Evolutionary conservation across 768 basidiomycete genomes (phyloP), one percentile per base, ranked within the genome.

Genomic region (Suillus spraguei): DNA sequence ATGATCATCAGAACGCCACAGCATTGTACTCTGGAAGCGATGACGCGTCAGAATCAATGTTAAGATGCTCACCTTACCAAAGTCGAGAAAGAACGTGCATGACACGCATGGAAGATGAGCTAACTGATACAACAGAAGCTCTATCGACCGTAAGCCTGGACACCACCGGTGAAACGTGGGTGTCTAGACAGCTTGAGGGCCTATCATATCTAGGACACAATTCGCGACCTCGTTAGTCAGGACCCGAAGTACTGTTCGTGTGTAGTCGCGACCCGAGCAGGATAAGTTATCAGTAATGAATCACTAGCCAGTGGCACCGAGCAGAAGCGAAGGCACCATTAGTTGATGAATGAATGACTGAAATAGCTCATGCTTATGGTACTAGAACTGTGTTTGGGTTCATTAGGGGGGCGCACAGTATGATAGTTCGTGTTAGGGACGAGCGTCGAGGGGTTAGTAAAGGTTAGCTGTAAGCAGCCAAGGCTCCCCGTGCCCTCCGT

Each of bases 171-270:
- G 17, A 13, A 56, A 56, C 55, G 55, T 56, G 55, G 35, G 54
- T 39, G 16, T 20, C 11, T 22, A 5, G n/a, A 22, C 44, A 46
- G 6, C 28, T 28, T 11, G 13, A 38, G 22, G 14, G 16, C 38
- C 8, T 24, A 7, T 24, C 13, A 55, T 39, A 58, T 58, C 55
- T 20, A 39, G 55, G 55, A 17, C 24, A 32, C 56, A 58, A 32
- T 58, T 58, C 56, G 56, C 56, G 56, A 58, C 56, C 56, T 41
- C 39, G 41, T 11, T 17, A n/a, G 13, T 38, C 39, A 5, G 39
- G 56, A 58, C 17, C 56, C 38, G 39, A 58, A 39, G 39, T 58
- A 24, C 7, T 17, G 16, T 17, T 58, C 39, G 38, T 28, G 38
- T 35, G 32, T 20, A 39, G 36, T 38, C 17, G 10, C 22, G 55